Evolutionary conservation across 1,284 basidiomycete species (phyloP).

Genomic region (Ganoderma lingzhi): DNA sequence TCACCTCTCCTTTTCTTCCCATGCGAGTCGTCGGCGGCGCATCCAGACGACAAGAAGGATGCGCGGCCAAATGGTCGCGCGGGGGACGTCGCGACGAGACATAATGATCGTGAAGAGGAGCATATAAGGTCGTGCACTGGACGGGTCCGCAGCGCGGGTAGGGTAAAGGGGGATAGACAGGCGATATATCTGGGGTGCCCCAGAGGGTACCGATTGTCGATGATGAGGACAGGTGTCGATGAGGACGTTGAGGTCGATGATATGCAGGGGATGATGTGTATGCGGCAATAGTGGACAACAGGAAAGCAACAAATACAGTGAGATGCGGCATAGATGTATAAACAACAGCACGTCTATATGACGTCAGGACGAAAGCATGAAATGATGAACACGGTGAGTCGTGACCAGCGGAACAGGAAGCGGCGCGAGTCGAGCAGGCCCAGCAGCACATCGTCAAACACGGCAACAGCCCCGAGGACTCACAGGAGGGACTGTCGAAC

Average conservation of each 20-base stretch:
- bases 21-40: not conserved
- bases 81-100: constrained; percentile 18
- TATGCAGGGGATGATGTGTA: constrained; percentile 19
- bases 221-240: constrained; percentile 14
- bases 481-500: constrained; percentile 15
- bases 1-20: constrained; percentile 28
- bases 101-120: constrained; percentile 21
- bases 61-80: constrained; percentile 2
- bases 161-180: constrained; percentile 9
- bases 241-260: constrained; percentile 25
- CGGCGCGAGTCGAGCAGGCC: constrained; percentile 14
- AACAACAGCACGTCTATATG: constrained; percentile 18
- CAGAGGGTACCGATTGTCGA: constrained; percentile 20
- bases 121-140: constrained; percentile 17
- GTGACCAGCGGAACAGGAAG: constrained; percentile 23
- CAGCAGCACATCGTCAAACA: constrained; percentile 23
- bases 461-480: constrained; percentile 22
- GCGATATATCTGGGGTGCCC: constrained; percentile 10
- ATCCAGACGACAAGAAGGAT: not conserved
- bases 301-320: constrained; percentile 26
- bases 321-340: constrained; percentile 17
- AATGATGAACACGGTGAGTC: constrained; percentile 16
- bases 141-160: constrained; percentile 11
- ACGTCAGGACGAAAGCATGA: constrained; percentile 7
- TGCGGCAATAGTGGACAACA: constrained; percentile 21